phyloP scores from a whole-genome alignment of 495 filamentous ascomycete species.

The Xylaria intraflava region DNA sequence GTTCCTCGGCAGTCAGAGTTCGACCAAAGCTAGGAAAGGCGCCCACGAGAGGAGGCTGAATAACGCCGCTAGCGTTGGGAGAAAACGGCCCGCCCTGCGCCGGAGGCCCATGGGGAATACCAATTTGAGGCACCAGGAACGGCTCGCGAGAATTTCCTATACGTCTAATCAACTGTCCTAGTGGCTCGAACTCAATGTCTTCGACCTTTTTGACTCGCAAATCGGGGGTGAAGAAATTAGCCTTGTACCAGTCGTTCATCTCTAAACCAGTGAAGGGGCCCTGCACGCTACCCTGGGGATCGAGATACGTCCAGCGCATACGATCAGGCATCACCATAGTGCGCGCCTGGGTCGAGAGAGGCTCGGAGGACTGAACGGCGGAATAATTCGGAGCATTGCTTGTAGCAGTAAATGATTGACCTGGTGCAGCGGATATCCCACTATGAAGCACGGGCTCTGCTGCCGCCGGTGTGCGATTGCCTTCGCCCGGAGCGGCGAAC shows the following conservation, averaged over 20 bases:
- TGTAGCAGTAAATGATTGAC: conserved; percentile 32
- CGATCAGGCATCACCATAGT: conserved; percentile 99
- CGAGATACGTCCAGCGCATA: conserved; percentile 97
- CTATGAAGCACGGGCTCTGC: conserved; percentile 28
- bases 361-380: conserved; percentile 38
- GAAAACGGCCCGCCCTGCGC: conserved; percentile 43
- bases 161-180: conserved; percentile 90
- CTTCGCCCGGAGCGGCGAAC: conserved; percentile 35
- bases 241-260: conserved; percentile 99
- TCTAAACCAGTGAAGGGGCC: conserved; percentile 93
- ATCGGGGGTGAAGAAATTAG: conserved; percentile 92
- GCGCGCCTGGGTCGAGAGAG: conserved; percentile 66
- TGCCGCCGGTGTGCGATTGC: conserved; percentile 28
- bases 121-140: conserved; percentile 94
- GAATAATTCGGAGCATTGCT: conserved; percentile 21
- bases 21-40: conserved; percentile 98
- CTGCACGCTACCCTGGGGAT: conserved; percentile 85
- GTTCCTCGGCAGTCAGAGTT: conserved; percentile 92
- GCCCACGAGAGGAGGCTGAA: conserved; percentile 89
- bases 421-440: conserved; percentile 26
- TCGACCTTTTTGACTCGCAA: conserved; percentile 90
- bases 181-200: conserved; percentile 86
- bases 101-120: conserved; percentile 77
- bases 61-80: conserved; percentile 47
- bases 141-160: conserved; percentile 97